A percentile compares a stretch with the other conserved stretches of the same genome.
Conservation (phyloP, 257 asterid species). For the Rhazya stricta region DNA sequence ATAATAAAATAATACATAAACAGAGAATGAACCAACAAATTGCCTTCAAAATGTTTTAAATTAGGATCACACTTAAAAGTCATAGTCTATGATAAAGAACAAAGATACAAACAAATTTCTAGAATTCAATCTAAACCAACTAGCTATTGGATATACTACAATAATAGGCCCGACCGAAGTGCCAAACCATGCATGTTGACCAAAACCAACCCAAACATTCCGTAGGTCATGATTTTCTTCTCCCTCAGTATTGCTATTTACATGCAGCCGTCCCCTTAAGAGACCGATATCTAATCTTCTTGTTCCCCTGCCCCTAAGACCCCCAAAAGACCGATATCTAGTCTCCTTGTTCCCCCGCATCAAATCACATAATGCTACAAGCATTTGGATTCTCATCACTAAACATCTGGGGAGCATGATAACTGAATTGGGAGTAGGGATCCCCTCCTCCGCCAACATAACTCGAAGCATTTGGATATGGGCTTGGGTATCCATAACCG, state of each 20-base stretch:
- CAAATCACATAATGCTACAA: conserved; percentile 34
- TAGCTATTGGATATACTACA: neutral
- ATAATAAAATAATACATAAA: no score
- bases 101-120: neutral
- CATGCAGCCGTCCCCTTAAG: conserved; percentile 3
- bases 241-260: conserved; percentile 4
- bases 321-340: neutral
- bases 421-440: conserved; percentile 11
- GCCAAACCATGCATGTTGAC: neutral
- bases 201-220: neutral
- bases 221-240: neutral
- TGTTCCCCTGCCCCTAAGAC: neutral
- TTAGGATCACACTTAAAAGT: neutral
- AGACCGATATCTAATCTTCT: neutral
- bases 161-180: neutral
- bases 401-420: conserved; percentile 31
- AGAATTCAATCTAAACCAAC: conserved; percentile 4
- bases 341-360: neutral
- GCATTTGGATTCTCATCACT: conserved; percentile 50
- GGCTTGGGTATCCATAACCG: conserved; percentile 9
- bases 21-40: neutral
- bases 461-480: neutral
- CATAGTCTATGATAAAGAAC: neutral
- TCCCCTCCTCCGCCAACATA: neutral
- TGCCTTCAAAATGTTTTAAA: neutral